Conservation (phyloP, 2,329 filamentous ascomycete species). For the Talaromyces sp. region DNA sequence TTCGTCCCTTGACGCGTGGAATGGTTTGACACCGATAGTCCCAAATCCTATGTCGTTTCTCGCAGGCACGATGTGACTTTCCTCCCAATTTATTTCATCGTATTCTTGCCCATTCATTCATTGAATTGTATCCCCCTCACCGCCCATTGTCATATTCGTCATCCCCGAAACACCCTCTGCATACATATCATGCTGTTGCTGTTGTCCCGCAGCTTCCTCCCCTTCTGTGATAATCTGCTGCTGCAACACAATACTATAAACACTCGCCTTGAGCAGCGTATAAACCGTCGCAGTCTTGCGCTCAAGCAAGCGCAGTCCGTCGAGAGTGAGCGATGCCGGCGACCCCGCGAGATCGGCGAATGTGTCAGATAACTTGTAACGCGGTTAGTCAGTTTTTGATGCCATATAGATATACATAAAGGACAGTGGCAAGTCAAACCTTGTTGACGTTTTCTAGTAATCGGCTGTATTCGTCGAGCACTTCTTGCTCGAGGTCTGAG, state of each 20-base stretch:
- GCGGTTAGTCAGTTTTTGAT: neutral
- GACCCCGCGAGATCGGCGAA: constrained; percentile 56
- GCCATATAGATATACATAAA: neutral
- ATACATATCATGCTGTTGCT: neutral
- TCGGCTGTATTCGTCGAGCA: constrained; percentile 87
- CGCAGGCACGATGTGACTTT: constrained; percentile 1
- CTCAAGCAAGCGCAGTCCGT: constrained; percentile 82
- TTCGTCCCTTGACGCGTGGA: neutral
- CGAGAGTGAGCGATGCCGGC: constrained; percentile 68
- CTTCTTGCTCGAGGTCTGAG: constrained; percentile 81
- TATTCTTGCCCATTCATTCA: constrained; percentile 13
- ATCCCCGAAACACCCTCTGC: neutral
- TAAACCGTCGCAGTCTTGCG: constrained; percentile 93
- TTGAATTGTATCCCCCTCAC: constrained; percentile 9
- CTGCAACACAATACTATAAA: constrained; percentile 97
- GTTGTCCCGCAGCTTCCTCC: constrained; percentile 14
- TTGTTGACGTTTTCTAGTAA: constrained; percentile 87
- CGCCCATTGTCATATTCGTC: constrained; percentile 15
- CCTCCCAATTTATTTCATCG: neutral
- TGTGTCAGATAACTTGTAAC: constrained; percentile 26
- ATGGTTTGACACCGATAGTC: neutral
- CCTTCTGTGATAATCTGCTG: constrained; percentile 78
- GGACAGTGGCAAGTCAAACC: constrained; percentile 42
- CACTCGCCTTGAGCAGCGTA: constrained; percentile 92
- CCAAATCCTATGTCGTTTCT: neutral